Conservation (phyloP, 768 basidiomycete species). For the Podaxis sp. region DNA sequence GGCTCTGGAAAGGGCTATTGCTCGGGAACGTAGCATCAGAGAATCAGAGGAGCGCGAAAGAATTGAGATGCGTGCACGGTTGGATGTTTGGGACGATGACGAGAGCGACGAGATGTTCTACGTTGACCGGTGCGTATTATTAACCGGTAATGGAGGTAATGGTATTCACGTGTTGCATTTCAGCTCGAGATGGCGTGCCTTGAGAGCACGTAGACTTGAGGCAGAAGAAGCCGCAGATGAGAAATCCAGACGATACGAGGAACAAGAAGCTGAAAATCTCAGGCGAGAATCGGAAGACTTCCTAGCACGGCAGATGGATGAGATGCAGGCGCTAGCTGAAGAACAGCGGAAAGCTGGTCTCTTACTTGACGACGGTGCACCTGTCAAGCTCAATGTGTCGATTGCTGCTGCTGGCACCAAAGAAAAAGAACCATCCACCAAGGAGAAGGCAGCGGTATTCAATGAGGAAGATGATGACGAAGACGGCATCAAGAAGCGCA, state of each 20-base stretch:
- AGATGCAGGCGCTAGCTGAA: slow-evolving; percentile 89
- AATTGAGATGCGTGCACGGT: slow-evolving; percentile 73
- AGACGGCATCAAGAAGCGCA: slow-evolving; percentile 78
- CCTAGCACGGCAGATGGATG: slow-evolving; percentile 91
- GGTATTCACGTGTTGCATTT: neutral
- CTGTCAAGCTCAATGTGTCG: slow-evolving; percentile 83
- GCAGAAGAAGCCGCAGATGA: slow-evolving; percentile 84
- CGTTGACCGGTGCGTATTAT: slow-evolving; percentile 70
- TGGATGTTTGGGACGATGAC: slow-evolving; percentile 92
- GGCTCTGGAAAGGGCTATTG: slow-evolving; percentile 72
- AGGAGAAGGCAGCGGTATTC: slow-evolving; percentile 64
- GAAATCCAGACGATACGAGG: slow-evolving; percentile 79
- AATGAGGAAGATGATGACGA: slow-evolving; percentile 87
- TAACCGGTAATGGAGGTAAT: neutral
- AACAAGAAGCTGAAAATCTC: slow-evolving; percentile 83
- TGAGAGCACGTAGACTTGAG: slow-evolving; percentile 67
- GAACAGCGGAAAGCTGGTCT: slow-evolving; percentile 91
- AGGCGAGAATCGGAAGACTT: slow-evolving; percentile 92
- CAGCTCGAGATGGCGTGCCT: slow-evolving; percentile 84
- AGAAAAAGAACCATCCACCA: slow-evolving; percentile 43
- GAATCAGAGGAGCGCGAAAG: slow-evolving; percentile 82
- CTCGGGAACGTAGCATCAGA: slow-evolving; percentile 65
- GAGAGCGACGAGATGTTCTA: slow-evolving; percentile 93
- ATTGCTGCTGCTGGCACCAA: slow-evolving; percentile 50
- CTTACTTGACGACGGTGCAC: slow-evolving; percentile 88